Evolutionary conservation across 768 basidiomycete species (phyloP).

Genomic region (Lanmaoa rubissima): DNA sequence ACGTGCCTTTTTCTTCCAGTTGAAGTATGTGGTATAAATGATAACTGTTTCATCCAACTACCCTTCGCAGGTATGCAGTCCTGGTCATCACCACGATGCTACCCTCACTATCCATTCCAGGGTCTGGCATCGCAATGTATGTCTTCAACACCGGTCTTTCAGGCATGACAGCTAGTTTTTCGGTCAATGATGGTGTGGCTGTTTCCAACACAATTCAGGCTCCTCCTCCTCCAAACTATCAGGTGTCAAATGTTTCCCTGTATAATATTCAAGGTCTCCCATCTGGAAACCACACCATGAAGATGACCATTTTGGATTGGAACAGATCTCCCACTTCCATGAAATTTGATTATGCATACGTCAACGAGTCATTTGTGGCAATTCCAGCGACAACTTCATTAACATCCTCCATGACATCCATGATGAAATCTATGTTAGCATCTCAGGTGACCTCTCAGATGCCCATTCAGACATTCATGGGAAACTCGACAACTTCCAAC

Average conservation of each 20-base stretch:
- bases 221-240: constrained; percentile 16
- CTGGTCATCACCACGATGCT: neutral
- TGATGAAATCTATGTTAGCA: neutral
- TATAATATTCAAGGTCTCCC: constrained; percentile 17
- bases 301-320: constrained; percentile 25
- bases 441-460: neutral
- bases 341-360: constrained; percentile 28
- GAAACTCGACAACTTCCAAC: neutral
- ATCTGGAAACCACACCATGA: constrained; percentile 16
- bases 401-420: neutral
- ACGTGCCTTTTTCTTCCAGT: constrained; percentile 6
- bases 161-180: constrained; percentile 25
- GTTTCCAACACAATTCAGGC: neutral
- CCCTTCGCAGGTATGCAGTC: too few relatives aligned
- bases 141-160: constrained; percentile 19
- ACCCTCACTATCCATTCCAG: constrained; percentile 3
- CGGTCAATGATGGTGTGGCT: constrained; percentile 13
- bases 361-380: constrained; percentile 24
- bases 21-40: constrained; percentile 8
- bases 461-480: neutral
- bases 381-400: constrained; percentile 1
- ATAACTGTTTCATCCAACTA: constrained; percentile 15
- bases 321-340: constrained; percentile 13
- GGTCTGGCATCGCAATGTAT: constrained; percentile 29
- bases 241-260: constrained; percentile 22